phyloP scores from a whole-genome alignment of 371 early-diverging fungal species.

The Syncephalis fuscata region DNA sequence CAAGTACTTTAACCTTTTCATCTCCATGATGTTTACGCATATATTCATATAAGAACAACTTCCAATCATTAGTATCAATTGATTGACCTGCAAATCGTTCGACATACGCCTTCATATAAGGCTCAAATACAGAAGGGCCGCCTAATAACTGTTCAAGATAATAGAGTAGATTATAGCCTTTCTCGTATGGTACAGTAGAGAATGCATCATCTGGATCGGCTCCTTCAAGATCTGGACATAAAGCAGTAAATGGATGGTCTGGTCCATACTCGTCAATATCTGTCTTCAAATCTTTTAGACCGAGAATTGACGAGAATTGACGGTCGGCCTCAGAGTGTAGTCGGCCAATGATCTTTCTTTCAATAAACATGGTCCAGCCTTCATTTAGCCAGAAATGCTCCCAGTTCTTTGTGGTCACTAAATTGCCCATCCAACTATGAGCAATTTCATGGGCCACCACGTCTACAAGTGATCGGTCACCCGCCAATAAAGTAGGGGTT shows the following conservation, averaged over 20 bases:
- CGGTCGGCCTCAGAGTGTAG: conserved; percentile 67
- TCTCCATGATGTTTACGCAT: conserved; percentile 36
- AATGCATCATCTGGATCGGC: conserved; percentile 93
- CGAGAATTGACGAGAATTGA: conserved; percentile 83
- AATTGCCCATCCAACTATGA: conserved; percentile 92
- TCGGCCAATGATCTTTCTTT: conserved; percentile 78
- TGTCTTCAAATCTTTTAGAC: conserved; percentile 59
- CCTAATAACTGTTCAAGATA: conserved; percentile 81
- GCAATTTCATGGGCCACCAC: conserved; percentile 95
- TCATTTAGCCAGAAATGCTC: conserved; percentile 88
- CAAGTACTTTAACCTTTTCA: conserved; percentile 44
- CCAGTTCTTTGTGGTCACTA: conserved; percentile 87
- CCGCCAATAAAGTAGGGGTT: conserved; percentile 80
- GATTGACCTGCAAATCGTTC: conserved; percentile 68
- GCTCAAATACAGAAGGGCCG: conserved; percentile 63
- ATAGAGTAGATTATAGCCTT: conserved; percentile 87
- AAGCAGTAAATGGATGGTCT: conserved; percentile 55
- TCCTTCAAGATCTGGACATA: conserved; percentile 59
- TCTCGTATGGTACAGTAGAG: conserved; percentile 84
- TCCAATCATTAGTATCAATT: conserved; percentile 78
- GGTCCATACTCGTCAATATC: conserved; percentile 61
- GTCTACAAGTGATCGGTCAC: conserved; percentile 87
- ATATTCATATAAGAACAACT: conserved; percentile 58
- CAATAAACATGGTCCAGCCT: conserved; percentile 89
- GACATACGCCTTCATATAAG: conserved; percentile 74